Conservation (phyloP, 2,329 filamentous ascomycete species). For the Cadophora luteo-olivacea region DNA sequence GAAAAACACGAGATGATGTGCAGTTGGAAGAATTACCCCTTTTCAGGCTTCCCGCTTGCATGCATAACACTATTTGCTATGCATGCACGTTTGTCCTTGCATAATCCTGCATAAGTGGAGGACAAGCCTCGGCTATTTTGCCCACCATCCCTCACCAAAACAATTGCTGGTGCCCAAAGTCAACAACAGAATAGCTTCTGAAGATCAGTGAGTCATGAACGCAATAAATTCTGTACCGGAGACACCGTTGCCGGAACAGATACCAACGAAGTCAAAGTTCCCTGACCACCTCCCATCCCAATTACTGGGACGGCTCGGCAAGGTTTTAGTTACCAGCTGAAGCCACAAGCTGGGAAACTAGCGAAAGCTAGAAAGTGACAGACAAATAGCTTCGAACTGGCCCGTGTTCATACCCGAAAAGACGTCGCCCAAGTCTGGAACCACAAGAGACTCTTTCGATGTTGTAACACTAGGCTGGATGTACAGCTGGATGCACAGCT, state of each 20-base stretch:
- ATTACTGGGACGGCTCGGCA: slow-evolving; percentile 12
- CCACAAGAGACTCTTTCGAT: not conserved
- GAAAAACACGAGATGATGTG: not conserved
- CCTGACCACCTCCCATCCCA: not conserved
- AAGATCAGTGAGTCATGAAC: not conserved
- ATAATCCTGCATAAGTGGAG: slow-evolving; percentile 1
- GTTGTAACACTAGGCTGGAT: not conserved
- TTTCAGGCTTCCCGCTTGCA: not conserved
- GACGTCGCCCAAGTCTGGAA: not conserved
- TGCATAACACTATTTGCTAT: slow-evolving; percentile 1
- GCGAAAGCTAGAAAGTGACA: not conserved
- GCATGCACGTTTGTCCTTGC: not conserved
- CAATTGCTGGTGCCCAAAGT: not conserved
- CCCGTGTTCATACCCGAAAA: not conserved
- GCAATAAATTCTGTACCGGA: not conserved
- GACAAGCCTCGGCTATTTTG: not conserved
- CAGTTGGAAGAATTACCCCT: not conserved
- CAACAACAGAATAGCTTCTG: not conserved
- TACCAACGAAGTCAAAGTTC: not conserved
- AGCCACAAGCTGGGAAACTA: slow-evolving; percentile 1
- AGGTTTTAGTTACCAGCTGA: slow-evolving; percentile 4
- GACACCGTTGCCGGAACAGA: not conserved
- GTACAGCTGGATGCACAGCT: not conserved
- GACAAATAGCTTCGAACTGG: not conserved
- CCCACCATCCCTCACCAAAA: too few relatives aligned